phyloP scores from a whole-genome alignment of 768 basidiomycete species.

The Xerocomellus chrysenteron region DNA sequence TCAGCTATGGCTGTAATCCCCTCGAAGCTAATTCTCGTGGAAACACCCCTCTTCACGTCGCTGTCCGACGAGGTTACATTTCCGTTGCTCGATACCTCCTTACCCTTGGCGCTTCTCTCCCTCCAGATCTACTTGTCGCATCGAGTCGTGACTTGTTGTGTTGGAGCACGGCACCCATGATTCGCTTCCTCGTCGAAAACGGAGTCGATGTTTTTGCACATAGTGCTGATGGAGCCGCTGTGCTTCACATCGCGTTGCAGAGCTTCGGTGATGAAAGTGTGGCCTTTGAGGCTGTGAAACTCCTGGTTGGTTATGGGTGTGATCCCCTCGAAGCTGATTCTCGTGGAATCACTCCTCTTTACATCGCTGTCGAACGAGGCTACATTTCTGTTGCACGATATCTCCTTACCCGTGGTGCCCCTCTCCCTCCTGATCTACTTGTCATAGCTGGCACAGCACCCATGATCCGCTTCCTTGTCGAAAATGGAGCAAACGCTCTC shows the following conservation, averaged over 20 bases:
- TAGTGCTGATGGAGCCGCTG: background rate
- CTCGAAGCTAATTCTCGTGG: background rate
- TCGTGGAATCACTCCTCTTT: background rate
- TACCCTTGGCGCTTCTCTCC: background rate
- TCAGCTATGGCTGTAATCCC: background rate
- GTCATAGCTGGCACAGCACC: background rate
- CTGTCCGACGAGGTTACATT: background rate
- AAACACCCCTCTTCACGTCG: background rate
- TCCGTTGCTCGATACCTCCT: background rate
- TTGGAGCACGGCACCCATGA: background rate
- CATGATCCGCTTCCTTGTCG: background rate
- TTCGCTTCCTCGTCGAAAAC: background rate
- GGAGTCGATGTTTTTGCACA: background rate
- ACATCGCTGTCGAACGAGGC: background rate
- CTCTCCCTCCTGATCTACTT: background rate
- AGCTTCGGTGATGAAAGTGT: rapidly evolving
- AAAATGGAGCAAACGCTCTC: background rate
- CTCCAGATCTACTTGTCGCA: background rate
- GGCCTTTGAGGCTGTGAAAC: background rate
- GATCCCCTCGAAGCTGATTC: background rate
- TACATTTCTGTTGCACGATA: background rate
- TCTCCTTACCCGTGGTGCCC: background rate
- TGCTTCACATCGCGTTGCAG: background rate
- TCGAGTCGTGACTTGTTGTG: background rate
- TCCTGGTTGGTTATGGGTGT: background rate